phyloP scores from a whole-genome alignment of 2,329 filamentous ascomycete genomes.

The Aspergillus ochraceus region DNA sequence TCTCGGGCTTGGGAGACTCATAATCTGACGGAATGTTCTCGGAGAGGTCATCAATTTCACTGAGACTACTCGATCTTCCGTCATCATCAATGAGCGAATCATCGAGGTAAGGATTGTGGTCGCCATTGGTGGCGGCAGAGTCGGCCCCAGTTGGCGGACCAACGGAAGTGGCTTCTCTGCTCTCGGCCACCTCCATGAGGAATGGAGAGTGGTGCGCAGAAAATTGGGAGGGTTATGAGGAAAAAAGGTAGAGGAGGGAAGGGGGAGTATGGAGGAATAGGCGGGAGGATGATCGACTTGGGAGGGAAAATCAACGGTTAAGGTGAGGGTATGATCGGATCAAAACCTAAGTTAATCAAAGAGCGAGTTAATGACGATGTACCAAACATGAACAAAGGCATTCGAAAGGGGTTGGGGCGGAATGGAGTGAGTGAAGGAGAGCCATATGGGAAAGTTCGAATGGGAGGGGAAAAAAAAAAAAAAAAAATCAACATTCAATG shows the following conservation, averaged over 20 bases:
- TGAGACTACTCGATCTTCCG: conserved; percentile 79
- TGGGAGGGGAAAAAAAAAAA: too few relatives aligned
- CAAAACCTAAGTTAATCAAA: conserved; percentile 21
- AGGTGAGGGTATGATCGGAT: conserved; percentile 7
- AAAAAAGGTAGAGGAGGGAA: conserved; percentile 1
- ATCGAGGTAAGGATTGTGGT: conserved; percentile 34
- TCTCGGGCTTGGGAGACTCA: conserved; percentile 51
- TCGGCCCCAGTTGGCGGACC: conserved; percentile 35
- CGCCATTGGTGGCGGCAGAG: conserved; percentile 37
- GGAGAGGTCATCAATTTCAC: conserved; percentile 81
- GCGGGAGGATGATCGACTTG: background rate
- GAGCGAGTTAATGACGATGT: conserved; percentile 17
- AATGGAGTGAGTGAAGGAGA: background rate
- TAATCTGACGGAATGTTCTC: conserved; percentile 64
- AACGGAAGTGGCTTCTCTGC: conserved; percentile 35
- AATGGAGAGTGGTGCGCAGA: conserved; percentile 5
- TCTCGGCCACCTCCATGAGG: conserved; percentile 43
- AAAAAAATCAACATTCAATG: conserved; percentile 2
- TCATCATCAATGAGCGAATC: conserved; percentile 61
- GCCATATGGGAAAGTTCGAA: background rate
- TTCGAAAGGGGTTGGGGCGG: background rate
- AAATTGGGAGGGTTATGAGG: background rate
- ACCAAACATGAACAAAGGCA: background rate
- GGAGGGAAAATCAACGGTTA: conserved; percentile 7
- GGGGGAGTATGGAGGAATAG: background rate